Base-by-base conservation (phyloP, 148 eudicot species). In the Cornus controversa region DNA sequence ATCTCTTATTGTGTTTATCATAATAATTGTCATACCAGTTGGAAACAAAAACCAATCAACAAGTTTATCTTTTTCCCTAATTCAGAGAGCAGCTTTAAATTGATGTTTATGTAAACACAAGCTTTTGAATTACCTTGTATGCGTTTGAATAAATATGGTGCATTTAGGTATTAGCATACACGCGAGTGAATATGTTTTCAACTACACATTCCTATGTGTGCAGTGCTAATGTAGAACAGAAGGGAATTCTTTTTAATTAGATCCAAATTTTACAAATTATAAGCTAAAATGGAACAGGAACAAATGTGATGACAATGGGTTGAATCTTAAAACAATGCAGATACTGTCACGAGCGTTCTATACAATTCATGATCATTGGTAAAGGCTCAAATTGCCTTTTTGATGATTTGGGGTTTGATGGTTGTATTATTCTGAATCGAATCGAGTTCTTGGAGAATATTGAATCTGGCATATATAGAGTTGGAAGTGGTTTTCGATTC, bases 351-450 rank as follows among this genome's bases (percentile, higher is more conserved):
- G 77, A 79, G 80, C 68, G 67, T 10, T 71, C 77, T 4, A 37
- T 79, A 70, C 50, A 77, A 72, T 79, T 37, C 67, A 79, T 79
- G 42, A 40, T 75, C 45, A 45, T 83, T 24, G 85, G 85, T 18
- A 83, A 76, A 75, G 85, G 82, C 40, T 83, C 85, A 66, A 83
- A 83, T 65, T 83, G 80, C 68, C 82, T 79, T 18, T 79, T 75
- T 67, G 80, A 83, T 60, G 80, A 83, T 75, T 26, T 71, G 77
- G 80, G 85, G 10, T 75, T 71, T 36, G 80, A 79, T 71, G 82
- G 80, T 62, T 78, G 81, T 31, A 71, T 82, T 34, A 70, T 83
- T 66, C 80, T 70, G n/a, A 83, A 82, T 63, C 66, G 77, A 3
- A 74, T 74, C 8, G 76, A 37, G 34, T 82, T 74, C 36, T 57